Evolutionary conservation across 1,284 basidiomycete genomes (phyloP).

Genomic region (Melampsora larici-populina): DNA sequence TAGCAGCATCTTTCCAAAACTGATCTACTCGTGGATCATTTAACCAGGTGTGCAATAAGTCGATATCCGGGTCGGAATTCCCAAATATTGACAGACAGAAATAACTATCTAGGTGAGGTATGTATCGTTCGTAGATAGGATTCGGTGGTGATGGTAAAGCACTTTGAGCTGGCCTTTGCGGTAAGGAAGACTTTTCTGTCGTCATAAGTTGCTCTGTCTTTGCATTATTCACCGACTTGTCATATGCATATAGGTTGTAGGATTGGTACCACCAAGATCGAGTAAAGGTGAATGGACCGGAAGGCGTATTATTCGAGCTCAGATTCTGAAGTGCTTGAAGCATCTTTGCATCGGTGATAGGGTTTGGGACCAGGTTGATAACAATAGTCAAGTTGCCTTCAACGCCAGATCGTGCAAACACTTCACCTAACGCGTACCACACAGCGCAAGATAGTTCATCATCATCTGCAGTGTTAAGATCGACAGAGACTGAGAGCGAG

Average conservation of each 20-base stretch:
- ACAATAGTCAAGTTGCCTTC: neutral
- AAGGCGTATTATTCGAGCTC: neutral
- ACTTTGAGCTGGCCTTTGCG: constrained; percentile 11
- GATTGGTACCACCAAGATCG: constrained; percentile 36
- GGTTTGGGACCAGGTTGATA: neutral
- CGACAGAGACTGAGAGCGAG: neutral
- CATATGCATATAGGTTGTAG: constrained; percentile 20
- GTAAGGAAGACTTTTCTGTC: too few species aligned
- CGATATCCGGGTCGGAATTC: constrained; percentile 12
- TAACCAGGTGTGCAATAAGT: constrained; percentile 27
- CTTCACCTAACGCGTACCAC: constrained; percentile 21
- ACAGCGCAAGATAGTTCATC: constrained; percentile 10
- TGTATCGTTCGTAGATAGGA: constrained; percentile 28
- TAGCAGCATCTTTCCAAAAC: constrained; percentile 29
- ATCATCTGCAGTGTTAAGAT: neutral
- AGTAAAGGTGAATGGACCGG: neutral
- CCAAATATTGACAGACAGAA: constrained; percentile 38
- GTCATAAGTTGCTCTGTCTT: neutral
- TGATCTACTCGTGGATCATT: constrained; percentile 34
- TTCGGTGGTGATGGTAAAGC: constrained; percentile 13
- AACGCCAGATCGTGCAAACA: neutral
- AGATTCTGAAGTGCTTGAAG: neutral
- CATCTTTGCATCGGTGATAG: neutral
- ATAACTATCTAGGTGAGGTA: constrained; percentile 26
- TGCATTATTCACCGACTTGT: neutral